These are phyloP conservation scores for Malassezia yamatoensis DNA, from an alignment of 1,284 basidiomycete species.

Conservation along the genomic window DNA sequence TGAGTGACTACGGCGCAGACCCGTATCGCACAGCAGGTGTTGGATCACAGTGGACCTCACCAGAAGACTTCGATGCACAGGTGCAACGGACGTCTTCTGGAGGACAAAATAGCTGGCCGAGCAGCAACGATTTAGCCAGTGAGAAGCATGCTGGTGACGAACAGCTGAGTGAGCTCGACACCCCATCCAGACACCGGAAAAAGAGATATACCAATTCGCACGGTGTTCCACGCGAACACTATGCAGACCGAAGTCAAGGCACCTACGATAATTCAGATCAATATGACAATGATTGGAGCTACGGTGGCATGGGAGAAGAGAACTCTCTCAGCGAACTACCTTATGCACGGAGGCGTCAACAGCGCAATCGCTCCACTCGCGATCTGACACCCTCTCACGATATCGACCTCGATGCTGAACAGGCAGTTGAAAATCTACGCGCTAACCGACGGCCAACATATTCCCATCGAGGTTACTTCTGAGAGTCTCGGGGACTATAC, in stretches of 20 bases:
- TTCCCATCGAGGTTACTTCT: neutral
- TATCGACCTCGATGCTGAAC: conserved; percentile 1
- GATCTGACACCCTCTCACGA: neutral
- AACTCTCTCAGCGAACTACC: neutral
- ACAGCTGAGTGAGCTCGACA: neutral
- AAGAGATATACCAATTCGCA: neutral
- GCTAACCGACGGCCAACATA: neutral
- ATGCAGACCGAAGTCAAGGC: neutral
- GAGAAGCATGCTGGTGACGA: neutral
- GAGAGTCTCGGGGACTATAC: neutral
- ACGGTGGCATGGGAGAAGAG: neutral
- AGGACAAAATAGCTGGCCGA: neutral
- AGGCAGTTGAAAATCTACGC: neutral
- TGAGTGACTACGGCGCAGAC: conserved; percentile 1
- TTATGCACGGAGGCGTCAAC: neutral
- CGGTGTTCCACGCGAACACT: neutral
- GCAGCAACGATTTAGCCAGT: neutral
- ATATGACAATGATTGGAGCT: no score
- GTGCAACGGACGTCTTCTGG: neutral
- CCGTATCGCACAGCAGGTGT: conserved; percentile 4
- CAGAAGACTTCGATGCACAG: neutral
- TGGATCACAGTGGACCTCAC: neutral
- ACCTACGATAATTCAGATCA: neutral
- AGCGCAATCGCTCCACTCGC: neutral
- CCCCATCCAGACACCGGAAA: neutral